A percentile compares a stretch with the other conserved stretches of the same genome.
Evolutionary conservation across 2,329 filamentous ascomycete species (phyloP).

Genomic region (Cucurbitaria berberidis): DNA sequence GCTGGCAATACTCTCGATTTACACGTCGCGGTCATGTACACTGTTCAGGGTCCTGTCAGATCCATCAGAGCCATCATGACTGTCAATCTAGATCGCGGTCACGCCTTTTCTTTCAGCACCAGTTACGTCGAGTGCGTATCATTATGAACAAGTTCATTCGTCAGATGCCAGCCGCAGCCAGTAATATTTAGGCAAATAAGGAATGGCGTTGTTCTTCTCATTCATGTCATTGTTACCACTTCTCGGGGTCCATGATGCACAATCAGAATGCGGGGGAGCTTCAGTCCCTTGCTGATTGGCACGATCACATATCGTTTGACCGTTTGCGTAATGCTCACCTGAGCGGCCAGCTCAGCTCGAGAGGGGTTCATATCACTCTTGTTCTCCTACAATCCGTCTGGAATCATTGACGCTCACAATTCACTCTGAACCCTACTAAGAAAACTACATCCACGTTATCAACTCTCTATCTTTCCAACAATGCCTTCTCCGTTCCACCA

Average conservation of each 20-base stretch:
- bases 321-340: conserved; percentile 38
- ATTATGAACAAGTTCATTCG: conserved; percentile 14
- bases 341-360: conserved; percentile 20
- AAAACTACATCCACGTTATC: background rate
- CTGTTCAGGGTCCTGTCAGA: background rate
- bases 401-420: background rate
- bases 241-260: conserved; percentile 34
- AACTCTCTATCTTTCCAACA: background rate
- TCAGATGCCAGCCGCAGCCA: conserved; percentile 3
- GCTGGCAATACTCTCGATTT: background rate
- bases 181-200: conserved; percentile 1
- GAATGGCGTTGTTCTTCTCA: conserved; percentile 11
- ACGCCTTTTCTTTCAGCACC: background rate
- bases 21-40: background rate
- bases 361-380: conserved; percentile 21
- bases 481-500: conserved; percentile 50
- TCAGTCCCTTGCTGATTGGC: conserved; percentile 38
- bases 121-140: background rate
- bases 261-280: conserved; percentile 43
- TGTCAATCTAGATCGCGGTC: conserved; percentile 11
- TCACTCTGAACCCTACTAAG: background rate
- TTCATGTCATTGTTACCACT: conserved; percentile 31
- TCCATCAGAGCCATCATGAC: conserved; percentile 6
- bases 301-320: conserved; percentile 39
- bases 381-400: background rate